Evolutionary conservation across 2,329 filamentous ascomycete species (phyloP), one percentile per base, ranked within the genome.

Genomic region (Pochonia chlamydosporia): DNA sequence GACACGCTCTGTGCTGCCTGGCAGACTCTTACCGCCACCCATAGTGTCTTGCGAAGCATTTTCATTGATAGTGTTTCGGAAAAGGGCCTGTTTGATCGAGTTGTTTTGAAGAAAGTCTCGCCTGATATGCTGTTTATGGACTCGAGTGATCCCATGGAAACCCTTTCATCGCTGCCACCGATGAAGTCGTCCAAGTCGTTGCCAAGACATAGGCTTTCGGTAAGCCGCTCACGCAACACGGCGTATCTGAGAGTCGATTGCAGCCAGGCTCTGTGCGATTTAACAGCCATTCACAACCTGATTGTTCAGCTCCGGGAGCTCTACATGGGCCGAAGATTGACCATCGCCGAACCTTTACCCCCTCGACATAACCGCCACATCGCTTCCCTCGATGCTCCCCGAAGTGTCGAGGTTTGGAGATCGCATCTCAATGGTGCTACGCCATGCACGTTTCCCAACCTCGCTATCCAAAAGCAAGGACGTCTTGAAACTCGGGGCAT

Each of bases 101-200:
- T 78, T 10, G 61, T 79, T 5, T 57, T 79, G 2, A 66, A 67
- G 8, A 68, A 65, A 40, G 64, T 67, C 14, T 76, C 74, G 0
- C 74, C 76, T 0, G 69, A 65, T 30, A 78, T 79, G 70, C 61
- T 79, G 4, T 79, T 78, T 45, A 68, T 79, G 39, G 76, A 79
- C 44, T 69, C 70, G 2, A 62, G 61, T 1, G 44, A 57, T 55
- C 66, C 41, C 49, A 65, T 47, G 58, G 70, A 54, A 56, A 73
- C 54, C 58, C 68, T 47, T 52, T 69, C 51, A 50, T 63, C 45
- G 53, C 57, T 78, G 1, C 72, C 75, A 0, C 61, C 68, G 5
- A 56, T 77, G 40, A 63, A 62, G 30, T 57, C 49, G 40, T 63
- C 46, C 48, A 59, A 51, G 53, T 66, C 55, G 1, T 67, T 71